These are phyloP conservation scores for Populus hybrid DNA, from an alignment of 441 rosid genomes.

Conservation along the genomic window DNA sequence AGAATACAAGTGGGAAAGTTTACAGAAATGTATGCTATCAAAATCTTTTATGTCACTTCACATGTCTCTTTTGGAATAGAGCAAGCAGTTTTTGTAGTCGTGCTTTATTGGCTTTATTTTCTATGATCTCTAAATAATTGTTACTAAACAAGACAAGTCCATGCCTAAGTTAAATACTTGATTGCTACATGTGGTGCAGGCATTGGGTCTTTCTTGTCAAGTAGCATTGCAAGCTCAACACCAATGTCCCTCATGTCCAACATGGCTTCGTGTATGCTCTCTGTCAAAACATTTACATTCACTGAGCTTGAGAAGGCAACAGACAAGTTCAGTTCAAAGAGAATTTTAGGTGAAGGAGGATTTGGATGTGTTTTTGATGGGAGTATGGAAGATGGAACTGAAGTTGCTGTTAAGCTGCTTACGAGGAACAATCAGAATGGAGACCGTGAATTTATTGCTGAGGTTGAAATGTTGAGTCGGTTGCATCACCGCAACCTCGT, in stretches of 20 bases:
- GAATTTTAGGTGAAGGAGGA: slow-evolving; percentile 96
- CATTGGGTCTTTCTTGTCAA: slow-evolving; percentile 63
- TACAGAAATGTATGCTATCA: neutral
- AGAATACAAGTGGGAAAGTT: neutral
- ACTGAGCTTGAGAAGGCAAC: slow-evolving; percentile 83
- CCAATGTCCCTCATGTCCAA: slow-evolving; percentile 69
- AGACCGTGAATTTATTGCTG: slow-evolving; percentile 89
- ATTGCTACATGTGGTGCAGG: slow-evolving; percentile 44
- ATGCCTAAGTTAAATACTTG: neutral
- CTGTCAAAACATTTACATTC: slow-evolving; percentile 68
- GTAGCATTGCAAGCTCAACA: slow-evolving; percentile 72
- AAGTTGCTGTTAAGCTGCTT: slow-evolving; percentile 88
- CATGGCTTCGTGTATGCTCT: slow-evolving; percentile 79
- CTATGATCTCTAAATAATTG: neutral
- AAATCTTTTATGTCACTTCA: neutral
- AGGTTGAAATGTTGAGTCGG: slow-evolving; percentile 97
- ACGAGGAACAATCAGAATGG: slow-evolving; percentile 79
- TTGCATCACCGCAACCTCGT: slow-evolving; percentile 97
- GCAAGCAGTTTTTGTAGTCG: neutral
- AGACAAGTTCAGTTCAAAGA: slow-evolving; percentile 75
- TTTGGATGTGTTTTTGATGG: slow-evolving; percentile 94
- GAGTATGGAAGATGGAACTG: slow-evolving; percentile 66
- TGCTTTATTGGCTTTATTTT: neutral
- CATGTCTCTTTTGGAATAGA: neutral
- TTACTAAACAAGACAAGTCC: neutral